Conservation (phyloP, 805 yeast genomes). For the Lipomyces anomalus region DNA sequence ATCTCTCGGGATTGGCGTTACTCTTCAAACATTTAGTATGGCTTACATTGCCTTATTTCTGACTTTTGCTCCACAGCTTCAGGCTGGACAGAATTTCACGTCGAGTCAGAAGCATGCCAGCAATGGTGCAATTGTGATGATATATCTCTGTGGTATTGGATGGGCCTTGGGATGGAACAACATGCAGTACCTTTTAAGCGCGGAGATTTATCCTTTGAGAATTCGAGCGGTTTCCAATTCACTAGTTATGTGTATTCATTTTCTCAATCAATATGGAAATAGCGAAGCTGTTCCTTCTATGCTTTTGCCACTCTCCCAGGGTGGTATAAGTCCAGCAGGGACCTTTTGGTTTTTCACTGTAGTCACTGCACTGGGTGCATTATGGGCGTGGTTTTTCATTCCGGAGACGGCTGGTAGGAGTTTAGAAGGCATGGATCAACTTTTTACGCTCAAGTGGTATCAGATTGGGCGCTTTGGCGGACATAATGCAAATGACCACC, state of each 20-base stretch:
- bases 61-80: slow-evolving; percentile 26
- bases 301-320: slow-evolving; percentile 36
- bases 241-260: slow-evolving; percentile 50
- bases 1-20: slow-evolving; percentile 46
- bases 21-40: slow-evolving; percentile 40
- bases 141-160: slow-evolving; percentile 48
- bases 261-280: slow-evolving; percentile 53
- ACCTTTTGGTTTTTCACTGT: slow-evolving; percentile 44
- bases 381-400: slow-evolving; percentile 52
- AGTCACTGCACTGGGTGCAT: slow-evolving; percentile 42
- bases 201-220: slow-evolving; percentile 51
- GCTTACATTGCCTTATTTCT: slow-evolving; percentile 46
- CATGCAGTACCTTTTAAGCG: slow-evolving; percentile 48
- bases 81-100: slow-evolving; percentile 27
- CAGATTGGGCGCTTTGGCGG: slow-evolving; percentile 44
- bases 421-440: slow-evolving; percentile 48
- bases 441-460: slow-evolving; percentile 54
- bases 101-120: slow-evolving; percentile 38
- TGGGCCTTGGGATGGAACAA: slow-evolving; percentile 59
- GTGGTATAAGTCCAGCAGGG: slow-evolving; percentile 45
- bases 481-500: too few relatives aligned
- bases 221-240: slow-evolving; percentile 48
- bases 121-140: slow-evolving; percentile 46
- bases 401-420: slow-evolving; percentile 48
- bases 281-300: slow-evolving; percentile 51